These are phyloP conservation scores for Blastobotrys terrestris DNA, from an alignment of 805 yeast species.

Conservation along the genomic window DNA sequence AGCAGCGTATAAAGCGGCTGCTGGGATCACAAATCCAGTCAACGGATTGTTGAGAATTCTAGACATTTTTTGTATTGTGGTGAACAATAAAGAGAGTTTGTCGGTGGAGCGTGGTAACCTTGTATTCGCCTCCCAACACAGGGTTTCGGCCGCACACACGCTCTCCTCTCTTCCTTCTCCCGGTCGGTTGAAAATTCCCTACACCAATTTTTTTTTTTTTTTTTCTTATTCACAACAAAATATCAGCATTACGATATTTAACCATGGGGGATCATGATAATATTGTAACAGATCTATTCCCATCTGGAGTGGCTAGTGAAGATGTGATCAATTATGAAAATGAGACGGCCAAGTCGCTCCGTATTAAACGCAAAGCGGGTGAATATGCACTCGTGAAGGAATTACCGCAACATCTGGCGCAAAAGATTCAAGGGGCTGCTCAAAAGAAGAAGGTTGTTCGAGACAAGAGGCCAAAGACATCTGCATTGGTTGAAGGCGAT, in stretches of 20 bases:
- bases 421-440: constrained; percentile 14
- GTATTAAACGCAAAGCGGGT: constrained; percentile 11
- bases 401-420: constrained; percentile 24
- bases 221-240: no score
- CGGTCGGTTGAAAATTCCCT: background rate
- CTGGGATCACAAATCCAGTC: constrained; percentile 26
- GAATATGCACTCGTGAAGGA: constrained; percentile 20
- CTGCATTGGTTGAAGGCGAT: background rate
- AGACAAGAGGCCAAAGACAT: background rate
- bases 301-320: background rate
- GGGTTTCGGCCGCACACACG: no score
- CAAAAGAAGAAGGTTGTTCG: background rate
- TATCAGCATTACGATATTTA: no score
- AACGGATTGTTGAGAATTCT: constrained; percentile 14
- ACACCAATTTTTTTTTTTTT: background rate
- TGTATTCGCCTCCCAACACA: background rate
- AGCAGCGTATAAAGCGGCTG: constrained; percentile 40
- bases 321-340: background rate
- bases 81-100: constrained; percentile 1
- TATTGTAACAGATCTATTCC: background rate
- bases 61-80: constrained; percentile 10
- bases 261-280: background rate
- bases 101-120: background rate
- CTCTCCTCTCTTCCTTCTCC: no score
- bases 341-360: background rate